Percentiles rank a stretch among this genome's conserved stretches.
Evolutionary conservation across 2,329 filamentous ascomycete species (phyloP).

Genomic region (Penicillium sp.): DNA sequence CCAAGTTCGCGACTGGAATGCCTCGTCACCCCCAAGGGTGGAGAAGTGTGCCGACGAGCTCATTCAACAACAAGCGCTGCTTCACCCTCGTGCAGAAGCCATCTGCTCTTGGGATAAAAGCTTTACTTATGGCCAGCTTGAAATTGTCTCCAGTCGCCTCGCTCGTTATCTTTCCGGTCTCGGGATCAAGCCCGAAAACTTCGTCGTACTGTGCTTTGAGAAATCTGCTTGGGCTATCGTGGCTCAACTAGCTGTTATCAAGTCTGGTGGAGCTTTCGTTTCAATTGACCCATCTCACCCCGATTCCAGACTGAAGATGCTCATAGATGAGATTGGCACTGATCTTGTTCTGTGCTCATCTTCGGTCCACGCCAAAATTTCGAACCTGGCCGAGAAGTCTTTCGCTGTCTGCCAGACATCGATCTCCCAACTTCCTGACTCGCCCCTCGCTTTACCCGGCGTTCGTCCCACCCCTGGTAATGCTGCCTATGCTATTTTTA

Average conservation of each 20-base stretch:
- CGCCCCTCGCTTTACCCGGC: constrained; percentile 16
- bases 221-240: constrained; percentile 47
- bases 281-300: constrained; percentile 44
- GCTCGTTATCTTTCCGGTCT: constrained; percentile 38
- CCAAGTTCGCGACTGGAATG: constrained; percentile 39
- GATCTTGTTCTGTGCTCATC: constrained; percentile 37
- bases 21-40: constrained; percentile 26
- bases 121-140: constrained; percentile 40
- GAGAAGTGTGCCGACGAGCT: constrained; percentile 39
- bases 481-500: constrained; percentile 48
- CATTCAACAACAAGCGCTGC: constrained; percentile 33
- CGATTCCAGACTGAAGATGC: constrained; percentile 34
- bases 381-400: constrained; percentile 27
- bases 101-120: constrained; percentile 39
- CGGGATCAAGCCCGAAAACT: constrained; percentile 41
- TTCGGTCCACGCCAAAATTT: constrained; percentile 30
- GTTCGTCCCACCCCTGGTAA: constrained; percentile 25
- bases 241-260: constrained; percentile 42
- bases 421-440: constrained; percentile 29
- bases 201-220: constrained; percentile 45
- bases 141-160: constrained; percentile 38
- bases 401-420: constrained; percentile 31
- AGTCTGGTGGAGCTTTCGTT: constrained; percentile 45
- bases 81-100: constrained; percentile 28
- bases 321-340: constrained; percentile 38